Conservation (phyloP, 1,284 basidiomycete genomes). For the Cutaneotrichosporon sp. region DNA sequence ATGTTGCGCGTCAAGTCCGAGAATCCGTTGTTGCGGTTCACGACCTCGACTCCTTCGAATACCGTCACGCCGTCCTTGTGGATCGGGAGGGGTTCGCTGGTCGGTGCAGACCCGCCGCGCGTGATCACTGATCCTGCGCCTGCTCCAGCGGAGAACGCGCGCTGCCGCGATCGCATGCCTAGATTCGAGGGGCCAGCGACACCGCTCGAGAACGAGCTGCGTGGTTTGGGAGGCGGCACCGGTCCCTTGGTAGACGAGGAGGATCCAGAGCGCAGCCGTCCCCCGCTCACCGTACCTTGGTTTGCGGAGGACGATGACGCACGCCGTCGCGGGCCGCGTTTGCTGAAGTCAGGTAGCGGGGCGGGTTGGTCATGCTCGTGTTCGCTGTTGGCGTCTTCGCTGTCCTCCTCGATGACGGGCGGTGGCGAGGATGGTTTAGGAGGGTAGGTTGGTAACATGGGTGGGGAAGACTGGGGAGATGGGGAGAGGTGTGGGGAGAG, state of each 20-base stretch:
- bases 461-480: background rate
- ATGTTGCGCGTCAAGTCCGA: conserved; percentile 20
- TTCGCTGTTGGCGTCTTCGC: conserved; percentile 7
- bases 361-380: conserved; percentile 12
- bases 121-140: conserved; percentile 15
- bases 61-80: background rate
- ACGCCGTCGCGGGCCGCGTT: background rate
- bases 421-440: background rate
- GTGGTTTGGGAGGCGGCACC: background rate
- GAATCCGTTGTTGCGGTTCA: conserved; percentile 5
- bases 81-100: background rate
- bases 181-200: background rate
- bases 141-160: conserved; percentile 19
- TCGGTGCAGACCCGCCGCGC: conserved; percentile 5
- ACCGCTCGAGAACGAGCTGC: conserved; percentile 3
- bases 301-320: background rate
- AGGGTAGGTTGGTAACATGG: background rate
- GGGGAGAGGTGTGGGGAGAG: background rate
- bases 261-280: background rate
- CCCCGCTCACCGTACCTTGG: background rate
- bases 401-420: background rate
- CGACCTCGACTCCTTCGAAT: background rate
- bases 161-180: conserved; percentile 8
- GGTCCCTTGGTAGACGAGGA: background rate
- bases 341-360: conserved; percentile 14